Evolutionary conservation across 2,329 filamentous ascomycete genomes (phyloP).

Genomic region (Colletotrichum incanum): DNA sequence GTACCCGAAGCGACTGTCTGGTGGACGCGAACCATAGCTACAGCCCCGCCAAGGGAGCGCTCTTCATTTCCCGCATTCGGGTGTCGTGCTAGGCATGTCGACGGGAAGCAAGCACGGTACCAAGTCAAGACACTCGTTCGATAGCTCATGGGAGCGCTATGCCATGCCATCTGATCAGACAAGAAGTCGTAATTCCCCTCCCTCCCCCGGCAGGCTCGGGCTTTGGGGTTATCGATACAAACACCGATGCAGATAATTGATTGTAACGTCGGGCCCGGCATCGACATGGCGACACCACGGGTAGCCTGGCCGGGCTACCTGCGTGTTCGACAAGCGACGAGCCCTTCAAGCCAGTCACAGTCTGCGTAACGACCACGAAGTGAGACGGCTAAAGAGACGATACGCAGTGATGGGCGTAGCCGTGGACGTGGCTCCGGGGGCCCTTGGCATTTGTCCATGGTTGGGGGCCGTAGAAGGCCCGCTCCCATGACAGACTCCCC

Average conservation of each 20-base stretch:
- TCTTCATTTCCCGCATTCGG: not conserved
- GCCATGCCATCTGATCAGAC: not conserved
- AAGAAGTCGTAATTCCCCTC: not conserved
- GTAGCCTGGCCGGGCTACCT: not conserved
- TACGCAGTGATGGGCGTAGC: not conserved
- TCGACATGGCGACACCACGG: not conserved
- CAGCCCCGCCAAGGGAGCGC: not conserved
- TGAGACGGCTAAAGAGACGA: not conserved
- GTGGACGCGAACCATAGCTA: not conserved
- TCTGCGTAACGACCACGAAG: not conserved
- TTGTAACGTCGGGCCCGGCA: not conserved
- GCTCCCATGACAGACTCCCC: slow-evolving; percentile 6
- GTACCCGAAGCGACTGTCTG: slow-evolving; percentile 22
- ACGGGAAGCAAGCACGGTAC: not conserved
- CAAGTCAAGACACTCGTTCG: not conserved
- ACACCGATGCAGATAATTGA: not conserved
- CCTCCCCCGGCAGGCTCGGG: not conserved
- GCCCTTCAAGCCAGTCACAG: not conserved
- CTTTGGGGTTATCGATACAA: slow-evolving; percentile 11
- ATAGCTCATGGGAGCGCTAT: not conserved
- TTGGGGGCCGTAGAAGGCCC: not conserved
- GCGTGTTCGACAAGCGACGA: not conserved
- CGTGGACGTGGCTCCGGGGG: not conserved
- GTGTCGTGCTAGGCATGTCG: not conserved
- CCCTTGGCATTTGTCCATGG: not conserved